Evolutionary conservation across 495 filamentous ascomycete genomes (phyloP).

Genomic region (Schizothecium vesticola): DNA sequence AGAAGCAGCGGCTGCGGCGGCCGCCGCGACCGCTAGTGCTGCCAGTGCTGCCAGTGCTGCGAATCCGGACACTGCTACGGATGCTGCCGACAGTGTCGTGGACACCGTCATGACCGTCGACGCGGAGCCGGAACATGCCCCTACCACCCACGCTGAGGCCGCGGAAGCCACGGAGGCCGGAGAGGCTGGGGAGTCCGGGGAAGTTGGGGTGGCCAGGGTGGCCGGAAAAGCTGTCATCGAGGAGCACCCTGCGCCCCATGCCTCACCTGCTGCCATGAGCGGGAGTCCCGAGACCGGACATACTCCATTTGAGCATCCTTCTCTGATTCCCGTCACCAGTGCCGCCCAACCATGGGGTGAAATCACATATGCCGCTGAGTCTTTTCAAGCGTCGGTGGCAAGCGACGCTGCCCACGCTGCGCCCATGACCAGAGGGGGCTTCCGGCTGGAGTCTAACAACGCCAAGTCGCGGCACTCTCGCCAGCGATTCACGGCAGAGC

Average conservation of each 20-base stretch:
- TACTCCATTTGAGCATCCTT: conserved; percentile 8
- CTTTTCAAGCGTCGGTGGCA: conserved; percentile 21
- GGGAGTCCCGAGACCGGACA: neutral
- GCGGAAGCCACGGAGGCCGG: neutral
- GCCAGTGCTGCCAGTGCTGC: neutral
- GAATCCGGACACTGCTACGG: neutral
- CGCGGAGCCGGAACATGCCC: neutral
- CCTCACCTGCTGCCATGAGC: neutral
- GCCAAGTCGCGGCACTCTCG: conserved; percentile 44
- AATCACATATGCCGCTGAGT: conserved; percentile 36
- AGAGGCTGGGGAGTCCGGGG: neutral
- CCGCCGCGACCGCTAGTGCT: conserved; percentile 22
- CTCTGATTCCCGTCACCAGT: conserved; percentile 12
- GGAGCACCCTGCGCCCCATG: neutral
- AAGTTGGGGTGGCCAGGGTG: neutral
- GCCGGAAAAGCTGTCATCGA: neutral
- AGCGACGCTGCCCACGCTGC: conserved; percentile 13
- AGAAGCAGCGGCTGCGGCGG: conserved; percentile 27
- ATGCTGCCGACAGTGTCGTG: neutral
- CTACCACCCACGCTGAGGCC: neutral
- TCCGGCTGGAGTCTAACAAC: conserved; percentile 39
- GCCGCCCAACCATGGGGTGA: conserved; percentile 40
- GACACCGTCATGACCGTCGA: conserved; percentile 4
- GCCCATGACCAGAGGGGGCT: conserved; percentile 35
- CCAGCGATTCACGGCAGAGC: conserved; percentile 59